A percentile compares a stretch with the other conserved stretches of the same genome.
These are phyloP conservation scores for Suhomyces chickasaworum DNA, from an alignment of 1,139 yeast species.

Conservation along the genomic window DNA sequence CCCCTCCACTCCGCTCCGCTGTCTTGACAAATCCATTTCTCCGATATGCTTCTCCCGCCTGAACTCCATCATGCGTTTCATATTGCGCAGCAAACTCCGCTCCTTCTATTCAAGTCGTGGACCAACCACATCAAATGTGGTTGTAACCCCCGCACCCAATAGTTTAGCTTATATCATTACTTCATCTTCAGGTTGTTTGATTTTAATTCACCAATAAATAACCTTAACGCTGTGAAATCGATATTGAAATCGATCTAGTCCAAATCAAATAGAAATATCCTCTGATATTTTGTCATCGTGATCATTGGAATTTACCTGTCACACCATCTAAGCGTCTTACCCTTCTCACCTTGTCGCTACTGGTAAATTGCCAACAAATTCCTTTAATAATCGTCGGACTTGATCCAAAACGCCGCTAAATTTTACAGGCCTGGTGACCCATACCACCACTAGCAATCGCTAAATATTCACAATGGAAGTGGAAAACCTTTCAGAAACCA, in stretches of 20 bases:
- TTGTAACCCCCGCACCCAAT: background rate
- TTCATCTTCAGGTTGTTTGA: background rate
- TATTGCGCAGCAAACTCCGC: background rate
- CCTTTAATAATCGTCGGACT: background rate
- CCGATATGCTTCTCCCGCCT: background rate
- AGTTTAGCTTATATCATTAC: background rate
- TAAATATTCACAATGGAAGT: conserved; percentile 1
- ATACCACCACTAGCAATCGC: background rate
- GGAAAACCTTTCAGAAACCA: background rate
- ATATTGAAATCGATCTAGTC: no score
- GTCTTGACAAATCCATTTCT: background rate
- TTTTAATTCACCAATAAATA: background rate
- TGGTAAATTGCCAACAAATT: no score
- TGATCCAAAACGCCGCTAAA: background rate
- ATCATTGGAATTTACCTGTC: no score
- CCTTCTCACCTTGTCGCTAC: no score
- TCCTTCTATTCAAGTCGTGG: background rate
- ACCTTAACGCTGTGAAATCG: no score
- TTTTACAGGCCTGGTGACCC: background rate
- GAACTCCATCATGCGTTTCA: background rate
- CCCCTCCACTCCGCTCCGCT: background rate
- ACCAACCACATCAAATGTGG: background rate
- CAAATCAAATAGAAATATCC: no score
- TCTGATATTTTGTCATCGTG: no score
- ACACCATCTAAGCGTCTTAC: no score